Percentiles rank a stretch among this genome's conserved stretches.
These are phyloP conservation scores for Crithidia sp. DNA, from an alignment of 208 protist species.

Conservation along the genomic window DNA sequence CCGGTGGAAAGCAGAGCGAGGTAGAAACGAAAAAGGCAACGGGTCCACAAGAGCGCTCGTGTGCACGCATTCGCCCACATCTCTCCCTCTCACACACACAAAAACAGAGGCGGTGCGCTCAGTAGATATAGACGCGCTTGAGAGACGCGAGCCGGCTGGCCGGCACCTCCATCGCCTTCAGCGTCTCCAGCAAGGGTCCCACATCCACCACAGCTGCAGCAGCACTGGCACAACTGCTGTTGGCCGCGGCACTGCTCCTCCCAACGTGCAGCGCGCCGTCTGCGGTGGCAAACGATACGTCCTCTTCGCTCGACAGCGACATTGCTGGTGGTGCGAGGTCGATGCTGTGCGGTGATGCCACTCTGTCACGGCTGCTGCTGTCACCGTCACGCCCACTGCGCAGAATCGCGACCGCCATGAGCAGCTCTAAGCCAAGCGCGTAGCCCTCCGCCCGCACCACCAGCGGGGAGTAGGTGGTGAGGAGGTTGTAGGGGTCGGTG, in stretches of 20 bases:
- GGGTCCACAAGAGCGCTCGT: no score
- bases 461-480: constrained; percentile 3
- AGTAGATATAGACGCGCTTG: constrained; percentile 28
- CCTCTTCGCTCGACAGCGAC: constrained; percentile 12
- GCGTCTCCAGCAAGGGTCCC: constrained; percentile 18
- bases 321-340: background rate
- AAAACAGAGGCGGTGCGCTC: background rate
- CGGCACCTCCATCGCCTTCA: constrained; percentile 20
- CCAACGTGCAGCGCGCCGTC: background rate
- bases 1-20: no score
- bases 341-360: background rate
- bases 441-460: constrained; percentile 30
- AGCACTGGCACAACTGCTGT: no score
- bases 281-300: background rate
- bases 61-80: no score
- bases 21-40: no score
- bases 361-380: background rate
- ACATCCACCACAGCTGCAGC: background rate
- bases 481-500: constrained; percentile 12
- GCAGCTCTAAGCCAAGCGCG: constrained; percentile 33
- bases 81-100: background rate
- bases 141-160: constrained; percentile 19
- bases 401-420: constrained; percentile 37
- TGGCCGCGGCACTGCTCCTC: background rate
- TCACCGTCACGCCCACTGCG: background rate